phyloP scores from a whole-genome alignment of 768 basidiomycete genomes.

The Panus rudis region DNA sequence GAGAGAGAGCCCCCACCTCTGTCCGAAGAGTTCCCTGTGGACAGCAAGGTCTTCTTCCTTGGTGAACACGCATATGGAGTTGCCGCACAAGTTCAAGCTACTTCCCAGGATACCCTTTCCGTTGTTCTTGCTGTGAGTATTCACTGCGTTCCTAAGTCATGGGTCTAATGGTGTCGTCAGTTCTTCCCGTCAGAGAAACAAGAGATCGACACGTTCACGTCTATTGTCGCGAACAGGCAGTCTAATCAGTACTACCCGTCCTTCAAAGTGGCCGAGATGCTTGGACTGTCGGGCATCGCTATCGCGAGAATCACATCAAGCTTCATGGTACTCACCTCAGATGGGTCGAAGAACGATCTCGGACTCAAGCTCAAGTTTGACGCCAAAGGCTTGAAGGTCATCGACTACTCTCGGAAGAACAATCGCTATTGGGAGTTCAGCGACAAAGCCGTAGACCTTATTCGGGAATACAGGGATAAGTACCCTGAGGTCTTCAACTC shows the following conservation, averaged over 20 bases:
- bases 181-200: conserved; percentile 81
- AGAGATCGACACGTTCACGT: conserved; percentile 76
- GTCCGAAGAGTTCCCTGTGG: conserved; percentile 83
- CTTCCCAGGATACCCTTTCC: conserved; percentile 62
- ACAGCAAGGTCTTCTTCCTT: conserved; percentile 91
- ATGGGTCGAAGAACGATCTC: conserved; percentile 78
- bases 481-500: conserved; percentile 81
- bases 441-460: conserved; percentile 72
- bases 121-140: conserved; percentile 76
- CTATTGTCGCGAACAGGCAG: conserved; percentile 44
- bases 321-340: conserved; percentile 77
- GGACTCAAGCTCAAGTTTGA: conserved; percentile 97
- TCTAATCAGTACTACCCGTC: conserved; percentile 68
- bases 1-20: conserved; percentile 80
- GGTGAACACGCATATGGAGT: conserved; percentile 95
- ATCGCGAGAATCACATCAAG: conserved; percentile 90
- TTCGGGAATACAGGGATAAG: conserved; percentile 73
- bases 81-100: conserved; percentile 80
- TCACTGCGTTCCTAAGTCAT: neutral
- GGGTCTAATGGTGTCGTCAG: conserved; percentile 30
- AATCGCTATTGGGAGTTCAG: conserved; percentile 91
- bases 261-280: conserved; percentile 65
- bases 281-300: conserved; percentile 71
- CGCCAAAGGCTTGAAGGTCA: conserved; percentile 85
- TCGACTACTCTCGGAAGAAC: conserved; percentile 85